Evolutionary conservation across 768 basidiomycete genomes (phyloP), one percentile per base, ranked within the genome.

Genomic region (Calocybe gangraenosa): DNA sequence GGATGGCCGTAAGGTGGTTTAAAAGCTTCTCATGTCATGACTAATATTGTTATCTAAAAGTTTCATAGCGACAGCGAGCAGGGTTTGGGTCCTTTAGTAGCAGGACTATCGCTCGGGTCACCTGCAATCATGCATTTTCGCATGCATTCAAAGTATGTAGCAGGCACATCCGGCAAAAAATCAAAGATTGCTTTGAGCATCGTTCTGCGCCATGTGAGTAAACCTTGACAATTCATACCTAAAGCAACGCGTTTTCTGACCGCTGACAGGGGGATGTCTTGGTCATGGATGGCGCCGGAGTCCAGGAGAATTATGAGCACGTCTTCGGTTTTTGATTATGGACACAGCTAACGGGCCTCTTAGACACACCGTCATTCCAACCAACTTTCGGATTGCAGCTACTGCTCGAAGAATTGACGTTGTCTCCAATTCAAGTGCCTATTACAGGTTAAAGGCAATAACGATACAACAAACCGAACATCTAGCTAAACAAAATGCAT

Each of bases 71-170:
- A 92, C 54, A 76, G 74, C 44, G 88, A 92, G 65, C 65, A 67
- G 9, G 89, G 87, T 3, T 64, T 92, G 3, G 87, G 87, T 2
- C 82, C 83, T 3, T 53, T 76, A 3, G 80, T 92, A 2, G 87
- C 88, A 1, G 84, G 87, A 7, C 62, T 92, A 37, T 90, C 87
- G 0, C 65, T 92, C 15, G 88, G 88, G 31, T 81, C 87, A 5
- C 71, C 84, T 7, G 88, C 89, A 0, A 57, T 81, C 40, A 92
- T 92, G 85, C 81, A 87, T 56, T 92, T 92, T 59, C 79, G 87
- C 17, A 60, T 71, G 21, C 74, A 67, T 49, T 53, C 63, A 33
- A 73, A 61, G 49, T 65, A 72, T 32, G 7, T 34, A 10, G 38
- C 55, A 56, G 53, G 60, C 61, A 17, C 50, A 56, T 43, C 40